Evolutionary conservation across 306 rosid species (phyloP).

Genomic region (Malus orientalis): DNA sequence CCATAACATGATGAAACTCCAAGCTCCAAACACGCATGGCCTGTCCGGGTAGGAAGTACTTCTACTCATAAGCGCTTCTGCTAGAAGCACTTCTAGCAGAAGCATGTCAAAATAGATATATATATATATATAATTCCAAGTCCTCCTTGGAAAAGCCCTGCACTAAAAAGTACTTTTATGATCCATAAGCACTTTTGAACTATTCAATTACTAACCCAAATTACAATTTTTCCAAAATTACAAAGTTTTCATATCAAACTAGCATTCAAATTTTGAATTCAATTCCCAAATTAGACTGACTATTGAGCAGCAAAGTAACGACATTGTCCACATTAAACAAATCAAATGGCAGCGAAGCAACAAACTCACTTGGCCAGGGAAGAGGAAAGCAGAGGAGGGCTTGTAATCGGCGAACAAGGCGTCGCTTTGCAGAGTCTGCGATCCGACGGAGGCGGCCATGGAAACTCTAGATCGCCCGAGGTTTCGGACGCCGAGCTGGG

Average conservation of each 20-base stretch:
- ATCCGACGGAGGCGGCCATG: conserved; percentile 62
- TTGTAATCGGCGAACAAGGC: conserved; percentile 62
- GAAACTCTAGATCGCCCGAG: conserved; percentile 62
- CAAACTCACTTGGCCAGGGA: conserved; percentile 79
- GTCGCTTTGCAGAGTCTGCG: conserved; percentile 42
- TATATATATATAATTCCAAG: too few species aligned
- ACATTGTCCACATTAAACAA: neutral
- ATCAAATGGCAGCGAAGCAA: neutral
- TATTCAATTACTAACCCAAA: neutral
- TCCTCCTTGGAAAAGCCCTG: neutral
- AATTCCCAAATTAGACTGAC: neutral
- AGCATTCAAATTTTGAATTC: neutral
- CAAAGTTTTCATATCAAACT: neutral
- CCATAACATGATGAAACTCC: neutral
- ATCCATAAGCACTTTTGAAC: neutral
- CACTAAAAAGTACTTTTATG: neutral
- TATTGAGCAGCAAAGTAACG: neutral
- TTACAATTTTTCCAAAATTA: neutral
- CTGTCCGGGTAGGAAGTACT: neutral
- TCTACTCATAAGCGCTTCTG: neutral
- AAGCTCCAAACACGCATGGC: neutral
- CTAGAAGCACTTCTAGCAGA: neutral
- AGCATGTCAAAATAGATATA: too few species aligned
- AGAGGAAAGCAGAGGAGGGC: conserved; percentile 67
- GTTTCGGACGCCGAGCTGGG: conserved; percentile 10